Evolutionary conservation across 2,329 filamentous ascomycete genomes (phyloP).

Genomic region (Sclerotinia sclerotiorum): DNA sequence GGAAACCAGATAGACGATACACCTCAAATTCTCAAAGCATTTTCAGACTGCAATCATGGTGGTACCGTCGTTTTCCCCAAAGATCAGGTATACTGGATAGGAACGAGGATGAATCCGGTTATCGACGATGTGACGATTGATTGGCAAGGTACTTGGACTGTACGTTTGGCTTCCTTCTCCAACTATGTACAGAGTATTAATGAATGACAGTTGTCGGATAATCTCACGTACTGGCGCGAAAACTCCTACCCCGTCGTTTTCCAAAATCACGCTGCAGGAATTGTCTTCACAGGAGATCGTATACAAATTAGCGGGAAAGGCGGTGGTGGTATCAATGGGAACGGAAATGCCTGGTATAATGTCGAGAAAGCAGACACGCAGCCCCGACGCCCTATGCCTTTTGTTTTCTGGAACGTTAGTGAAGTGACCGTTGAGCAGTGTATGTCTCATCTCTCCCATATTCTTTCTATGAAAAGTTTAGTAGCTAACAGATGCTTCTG

Average conservation of each 20-base stretch:
- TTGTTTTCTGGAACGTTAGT: slow-evolving; percentile 58
- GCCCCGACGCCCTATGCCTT: slow-evolving; percentile 56
- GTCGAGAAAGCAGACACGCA: slow-evolving; percentile 49
- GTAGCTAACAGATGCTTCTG: neutral
- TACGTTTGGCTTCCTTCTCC: slow-evolving; percentile 32
- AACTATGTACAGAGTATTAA: neutral
- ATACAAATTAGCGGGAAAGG: slow-evolving; percentile 53
- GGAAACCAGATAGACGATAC: slow-evolving; percentile 49
- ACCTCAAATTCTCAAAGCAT: slow-evolving; percentile 52
- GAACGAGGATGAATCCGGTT: slow-evolving; percentile 49
- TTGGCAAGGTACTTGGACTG: slow-evolving; percentile 54
- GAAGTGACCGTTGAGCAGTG: slow-evolving; percentile 53
- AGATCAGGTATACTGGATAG: slow-evolving; percentile 52
- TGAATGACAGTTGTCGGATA: slow-evolving; percentile 45
- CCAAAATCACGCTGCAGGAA: slow-evolving; percentile 56
- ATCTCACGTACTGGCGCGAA: slow-evolving; percentile 55
- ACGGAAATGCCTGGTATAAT: slow-evolving; percentile 55
- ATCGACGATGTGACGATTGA: slow-evolving; percentile 52
- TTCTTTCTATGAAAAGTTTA: neutral
- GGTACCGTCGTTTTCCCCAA: slow-evolving; percentile 53
- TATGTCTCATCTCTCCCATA: slow-evolving; percentile 23
- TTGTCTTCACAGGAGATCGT: slow-evolving; percentile 50
- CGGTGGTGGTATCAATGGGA: slow-evolving; percentile 55
- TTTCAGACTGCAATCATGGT: slow-evolving; percentile 49
- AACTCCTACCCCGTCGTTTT: slow-evolving; percentile 54